Conservation (phyloP, 2,329 filamentous ascomycete species). For the Stagonosporopsis cucurbitacearum region DNA sequence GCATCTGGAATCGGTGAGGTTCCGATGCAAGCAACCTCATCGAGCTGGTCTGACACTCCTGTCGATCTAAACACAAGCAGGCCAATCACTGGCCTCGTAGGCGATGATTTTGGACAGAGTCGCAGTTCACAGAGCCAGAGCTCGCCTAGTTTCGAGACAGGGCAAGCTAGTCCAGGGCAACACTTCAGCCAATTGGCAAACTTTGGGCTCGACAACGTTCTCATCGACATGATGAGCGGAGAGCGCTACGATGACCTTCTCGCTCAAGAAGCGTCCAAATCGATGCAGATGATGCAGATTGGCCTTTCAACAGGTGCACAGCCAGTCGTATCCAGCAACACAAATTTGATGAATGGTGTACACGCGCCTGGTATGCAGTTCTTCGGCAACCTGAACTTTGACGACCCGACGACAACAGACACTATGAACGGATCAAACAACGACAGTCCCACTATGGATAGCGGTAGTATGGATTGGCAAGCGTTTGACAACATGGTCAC, state of each 20-base stretch:
- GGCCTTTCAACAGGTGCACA: slow-evolving; percentile 2
- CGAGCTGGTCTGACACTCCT: slow-evolving; percentile 36
- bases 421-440: slow-evolving; percentile 12
- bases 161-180: slow-evolving; percentile 16
- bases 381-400: slow-evolving; percentile 2
- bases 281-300: slow-evolving; percentile 5
- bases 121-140: not conserved
- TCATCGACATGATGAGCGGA: slow-evolving; percentile 40
- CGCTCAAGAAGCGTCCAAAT: not conserved
- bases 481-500: slow-evolving; percentile 57
- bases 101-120: not conserved
- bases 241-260: not conserved
- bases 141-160: not conserved
- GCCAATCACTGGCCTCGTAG: not conserved
- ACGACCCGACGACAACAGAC: slow-evolving; percentile 27
- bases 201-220: slow-evolving; percentile 36
- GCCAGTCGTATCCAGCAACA: slow-evolving; percentile 3
- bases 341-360: not conserved
- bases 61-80: not conserved
- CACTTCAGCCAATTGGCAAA: slow-evolving; percentile 30
- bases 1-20: slow-evolving; percentile 39
- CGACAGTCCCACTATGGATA: slow-evolving; percentile 43
- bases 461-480: slow-evolving; percentile 55
- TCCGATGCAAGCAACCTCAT: slow-evolving; percentile 22
- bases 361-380: slow-evolving; percentile 5